These are phyloP conservation scores for Phialophora tarda DNA, from an alignment of 2,329 filamentous ascomycete genomes.

Conservation along the genomic window DNA sequence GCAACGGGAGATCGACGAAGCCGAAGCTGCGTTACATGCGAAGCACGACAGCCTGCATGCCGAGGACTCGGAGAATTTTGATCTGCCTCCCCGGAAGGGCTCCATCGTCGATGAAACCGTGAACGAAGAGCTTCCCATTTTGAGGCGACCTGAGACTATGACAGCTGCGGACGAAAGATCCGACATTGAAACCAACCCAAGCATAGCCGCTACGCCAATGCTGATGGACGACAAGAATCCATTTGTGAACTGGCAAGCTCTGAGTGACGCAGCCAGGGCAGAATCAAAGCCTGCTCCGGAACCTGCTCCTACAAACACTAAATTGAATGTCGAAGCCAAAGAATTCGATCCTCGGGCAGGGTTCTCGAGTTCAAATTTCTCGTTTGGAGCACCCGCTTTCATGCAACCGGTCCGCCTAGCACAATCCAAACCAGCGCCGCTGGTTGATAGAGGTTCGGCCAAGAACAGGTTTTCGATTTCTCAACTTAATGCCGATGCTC, in stretches of 20 bases:
- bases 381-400: constrained; percentile 52
- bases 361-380: constrained; percentile 55
- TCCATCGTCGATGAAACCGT: constrained; percentile 40
- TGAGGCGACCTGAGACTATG: constrained; percentile 38
- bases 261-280: constrained; percentile 35
- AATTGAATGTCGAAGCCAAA: constrained; percentile 85
- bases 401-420: constrained; percentile 26
- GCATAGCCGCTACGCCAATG: constrained; percentile 70
- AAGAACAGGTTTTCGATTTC: constrained; percentile 29
- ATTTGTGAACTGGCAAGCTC: constrained; percentile 35
- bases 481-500: constrained; percentile 70
- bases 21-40: constrained; percentile 63
- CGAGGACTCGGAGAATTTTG: constrained; percentile 36
- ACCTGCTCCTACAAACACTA: constrained; percentile 66
- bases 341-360: constrained; percentile 70
- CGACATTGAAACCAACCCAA: constrained; percentile 74
- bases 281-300: constrained; percentile 40
- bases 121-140: constrained; percentile 53
- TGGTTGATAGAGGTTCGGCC: constrained; percentile 10
- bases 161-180: constrained; percentile 35
- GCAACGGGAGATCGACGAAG: constrained; percentile 83
- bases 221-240: constrained; percentile 47
- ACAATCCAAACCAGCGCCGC: constrained; percentile 6
- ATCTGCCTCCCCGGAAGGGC: constrained; percentile 40
- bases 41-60: constrained; percentile 39